phyloP scores from a whole-genome alignment of 495 filamentous ascomycete genomes.

The Penicillium canariense region DNA sequence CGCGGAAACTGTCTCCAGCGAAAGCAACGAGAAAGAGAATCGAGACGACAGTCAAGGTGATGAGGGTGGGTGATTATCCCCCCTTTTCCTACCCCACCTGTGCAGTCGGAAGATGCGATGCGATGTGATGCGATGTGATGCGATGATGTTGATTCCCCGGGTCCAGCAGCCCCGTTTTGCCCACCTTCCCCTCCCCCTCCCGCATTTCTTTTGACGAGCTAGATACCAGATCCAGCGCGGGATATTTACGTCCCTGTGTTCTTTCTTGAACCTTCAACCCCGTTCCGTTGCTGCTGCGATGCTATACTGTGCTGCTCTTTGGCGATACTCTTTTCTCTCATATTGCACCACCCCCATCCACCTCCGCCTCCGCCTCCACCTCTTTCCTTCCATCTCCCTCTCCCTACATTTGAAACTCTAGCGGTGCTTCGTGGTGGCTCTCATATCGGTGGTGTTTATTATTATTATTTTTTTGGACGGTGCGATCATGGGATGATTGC shows the following conservation, averaged over 20 bases:
- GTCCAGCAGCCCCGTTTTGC: neutral
- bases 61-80: constrained; percentile 23
- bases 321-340: constrained; percentile 8
- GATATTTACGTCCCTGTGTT: constrained; percentile 10
- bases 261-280: constrained; percentile 5
- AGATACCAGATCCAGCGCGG: constrained; percentile 43
- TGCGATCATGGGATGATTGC: constrained; percentile 13
- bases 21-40: constrained; percentile 42
- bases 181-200: constrained; percentile 6
- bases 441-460: constrained; percentile 15
- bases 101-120: constrained; percentile 8
- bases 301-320: constrained; percentile 13
- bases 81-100: constrained; percentile 9
- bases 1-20: constrained; percentile 10
- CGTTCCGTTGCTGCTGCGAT: constrained; percentile 2
- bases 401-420: neutral
- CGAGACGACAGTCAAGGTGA: constrained; percentile 29
- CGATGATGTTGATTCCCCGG: neutral
- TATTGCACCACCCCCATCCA: neutral
- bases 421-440: constrained; percentile 7
- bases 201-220: constrained; percentile 28
- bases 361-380: neutral
- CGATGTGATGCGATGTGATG: too few relatives aligned
- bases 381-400: neutral
- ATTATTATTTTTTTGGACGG: constrained; percentile 1